phyloP scores from a whole-genome alignment of 345 rosid genomes.

The Lepidium aucheri region DNA sequence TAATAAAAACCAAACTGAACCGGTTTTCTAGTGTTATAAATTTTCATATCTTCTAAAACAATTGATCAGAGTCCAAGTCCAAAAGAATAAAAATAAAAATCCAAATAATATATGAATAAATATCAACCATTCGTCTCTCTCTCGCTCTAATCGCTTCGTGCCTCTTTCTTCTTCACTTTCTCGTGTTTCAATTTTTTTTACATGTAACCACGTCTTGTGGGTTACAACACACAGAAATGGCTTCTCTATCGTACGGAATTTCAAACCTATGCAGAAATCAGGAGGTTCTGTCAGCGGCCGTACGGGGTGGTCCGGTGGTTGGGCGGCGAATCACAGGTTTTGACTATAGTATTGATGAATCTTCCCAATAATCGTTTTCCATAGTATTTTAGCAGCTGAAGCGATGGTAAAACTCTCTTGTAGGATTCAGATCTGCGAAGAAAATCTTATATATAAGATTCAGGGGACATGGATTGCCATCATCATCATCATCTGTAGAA shows the following conservation, averaged over 20 bases:
- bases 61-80: background rate
- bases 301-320: constrained; percentile 1
- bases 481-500: background rate
- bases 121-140: constrained; percentile 17
- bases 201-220: background rate
- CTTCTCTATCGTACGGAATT: constrained; percentile 21
- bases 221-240: constrained; percentile 5
- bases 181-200: background rate
- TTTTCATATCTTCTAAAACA: background rate
- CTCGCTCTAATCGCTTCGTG: background rate
- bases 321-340: constrained; percentile 3
- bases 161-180: background rate
- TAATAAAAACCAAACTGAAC: background rate
- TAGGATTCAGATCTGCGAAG: constrained; percentile 10
- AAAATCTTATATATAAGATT: background rate
- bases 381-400: background rate
- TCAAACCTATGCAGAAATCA: constrained; percentile 14
- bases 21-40: background rate
- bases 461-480: constrained; percentile 7
- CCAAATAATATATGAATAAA: background rate
- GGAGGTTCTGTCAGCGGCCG: background rate
- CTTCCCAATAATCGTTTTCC: background rate
- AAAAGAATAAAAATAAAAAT: no score
- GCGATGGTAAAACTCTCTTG: background rate
- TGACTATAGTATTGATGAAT: background rate